Evolutionary conservation across 345 rosid species (phyloP), one percentile per base, ranked within the genome.

Genomic region (Lagerstroemia speciosa): DNA sequence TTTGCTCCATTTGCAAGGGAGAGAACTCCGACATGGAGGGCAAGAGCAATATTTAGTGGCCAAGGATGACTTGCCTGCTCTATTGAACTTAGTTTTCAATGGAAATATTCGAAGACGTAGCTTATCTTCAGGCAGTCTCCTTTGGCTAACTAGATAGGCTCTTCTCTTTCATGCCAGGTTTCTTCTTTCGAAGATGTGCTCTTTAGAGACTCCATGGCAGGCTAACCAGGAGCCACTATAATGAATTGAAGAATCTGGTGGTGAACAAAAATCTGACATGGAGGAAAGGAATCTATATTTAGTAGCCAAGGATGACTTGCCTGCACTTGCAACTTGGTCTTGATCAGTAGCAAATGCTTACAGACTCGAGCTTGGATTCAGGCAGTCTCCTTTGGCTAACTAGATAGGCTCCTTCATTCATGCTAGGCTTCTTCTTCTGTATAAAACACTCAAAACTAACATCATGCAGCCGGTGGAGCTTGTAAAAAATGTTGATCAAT

Each of bases 231-330:
- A n/a, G n/a, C n/a, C n/a, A n/a, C n/a, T n/a, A n/a, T n/a, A n/a
- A n/a, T n/a, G n/a, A n/a, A n/a, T n/a, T n/a, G n/a, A n/a, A n/a
- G n/a, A n/a, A n/a, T n/a, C n/a, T n/a, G n/a, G n/a, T n/a, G n/a
- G n/a, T n/a, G n/a, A n/a, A n/a, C n/a, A n/a, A n/a, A n/a, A n/a
- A n/a, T 53, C 53, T 24, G 0, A 45, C 69, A 46, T 30, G 69
- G 33, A 65, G 68, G n/a, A n/a, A 43, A 26, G 16, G 43, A 55
- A 65, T n/a, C 12, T n/a, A 32, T 1, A 55, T 41, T 10, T 65
- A 20, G 7, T 65, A 65, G 67, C 67, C 67, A 65, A 65, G 67
- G 67, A 65, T 65, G 67, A 65, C 15, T 65, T 27, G 68, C 68
- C 53, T 41, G 55, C 24, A 26, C 55, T 26, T 14, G 68, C 22